Evolutionary conservation across 108 stramenopile genomes (phyloP), one percentile per base, ranked within the genome.

Genomic region (Aurantiochytrium sp.): DNA sequence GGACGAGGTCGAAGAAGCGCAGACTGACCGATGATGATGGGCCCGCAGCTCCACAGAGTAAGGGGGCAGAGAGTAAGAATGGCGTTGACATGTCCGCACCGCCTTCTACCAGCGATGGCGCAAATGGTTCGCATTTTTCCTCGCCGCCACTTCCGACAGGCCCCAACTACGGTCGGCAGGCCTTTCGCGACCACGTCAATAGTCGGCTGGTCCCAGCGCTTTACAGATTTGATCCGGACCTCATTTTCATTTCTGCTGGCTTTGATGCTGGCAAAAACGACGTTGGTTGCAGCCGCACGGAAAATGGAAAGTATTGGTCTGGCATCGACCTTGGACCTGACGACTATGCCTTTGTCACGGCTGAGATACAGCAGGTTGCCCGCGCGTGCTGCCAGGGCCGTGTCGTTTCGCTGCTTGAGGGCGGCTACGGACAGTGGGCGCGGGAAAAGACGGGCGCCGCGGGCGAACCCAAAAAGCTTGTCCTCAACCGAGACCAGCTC

Each of bases 161-260:
- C 42, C 64, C 64, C 1, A 69, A 69, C 42, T 83, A 83, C 23
- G 76, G 76, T 12, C 76, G 76, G 14, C 45, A 83, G 49, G 76
- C 76, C 10, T 83, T 83, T 23, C 76, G 76, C 10, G 76, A 83
- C n/a, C 45, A 53, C 51, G 51, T 83, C 14, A 14, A 12, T 6
- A 21, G 43, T 2, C 19, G 69, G 5, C 59, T 95, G 23, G 21
- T 95, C 14, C 93, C 93, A 14, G 53, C 44, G 51, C 71, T 93
- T 59, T 83, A 28, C 29, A 96, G 96, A 58, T 99, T 99, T 91
- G 93, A 97, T 87, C 98, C 99, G 45, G 98, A 99, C 92, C 91
- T 99, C 8, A 96, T 98, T 59, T 96, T 99, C 72, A 96, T 99
- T 58, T 97, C 96, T 87, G 99, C 99, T 53, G 99, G 99, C n/a